Evolutionary conservation across 2,329 filamentous ascomycete species (phyloP).

Genomic region (Fusarium duplospermum): DNA sequence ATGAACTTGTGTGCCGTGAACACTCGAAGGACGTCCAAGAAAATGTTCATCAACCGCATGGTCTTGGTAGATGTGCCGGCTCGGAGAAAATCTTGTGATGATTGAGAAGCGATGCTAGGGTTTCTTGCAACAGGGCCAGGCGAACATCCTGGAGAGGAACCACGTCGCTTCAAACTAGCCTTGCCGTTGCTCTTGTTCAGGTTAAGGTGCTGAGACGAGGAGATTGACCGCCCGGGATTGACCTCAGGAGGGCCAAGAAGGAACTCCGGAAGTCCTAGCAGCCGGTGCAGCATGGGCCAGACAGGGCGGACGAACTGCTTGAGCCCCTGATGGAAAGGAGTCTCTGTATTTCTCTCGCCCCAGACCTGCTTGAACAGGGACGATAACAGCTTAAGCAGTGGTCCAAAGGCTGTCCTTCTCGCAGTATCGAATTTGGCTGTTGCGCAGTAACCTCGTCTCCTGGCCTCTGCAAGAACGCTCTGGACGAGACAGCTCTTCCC

Average conservation of each 20-base stretch:
- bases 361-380: conserved; percentile 76
- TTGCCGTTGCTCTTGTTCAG: conserved; percentile 48
- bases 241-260: conserved; percentile 64
- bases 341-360: conserved; percentile 74
- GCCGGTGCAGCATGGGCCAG: conserved; percentile 72
- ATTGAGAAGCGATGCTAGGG: conserved; percentile 58
- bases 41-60: conserved; percentile 86
- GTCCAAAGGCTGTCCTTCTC: conserved; percentile 70
- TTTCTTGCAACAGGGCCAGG: conserved; percentile 51
- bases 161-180: conserved; percentile 55
- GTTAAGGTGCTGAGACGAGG: conserved; percentile 49
- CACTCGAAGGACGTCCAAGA: conserved; percentile 85
- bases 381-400: conserved; percentile 72
- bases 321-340: conserved; percentile 69
- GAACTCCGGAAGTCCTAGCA: conserved; percentile 77
- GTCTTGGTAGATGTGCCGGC: conserved; percentile 69
- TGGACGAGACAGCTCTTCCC: conserved; percentile 75
- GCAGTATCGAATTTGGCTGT: conserved; percentile 75
- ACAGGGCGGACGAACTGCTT: conserved; percentile 72
- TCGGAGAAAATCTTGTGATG: conserved; percentile 70
- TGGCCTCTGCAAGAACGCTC: conserved; percentile 70
- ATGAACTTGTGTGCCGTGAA: conserved; percentile 88
- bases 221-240: conserved; percentile 50
- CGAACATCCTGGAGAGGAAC: conserved; percentile 62
- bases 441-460: conserved; percentile 72